Base-by-base conservation (phyloP, 192 early-diverging fungal species). In the Gonapodya prolifera region DNA sequence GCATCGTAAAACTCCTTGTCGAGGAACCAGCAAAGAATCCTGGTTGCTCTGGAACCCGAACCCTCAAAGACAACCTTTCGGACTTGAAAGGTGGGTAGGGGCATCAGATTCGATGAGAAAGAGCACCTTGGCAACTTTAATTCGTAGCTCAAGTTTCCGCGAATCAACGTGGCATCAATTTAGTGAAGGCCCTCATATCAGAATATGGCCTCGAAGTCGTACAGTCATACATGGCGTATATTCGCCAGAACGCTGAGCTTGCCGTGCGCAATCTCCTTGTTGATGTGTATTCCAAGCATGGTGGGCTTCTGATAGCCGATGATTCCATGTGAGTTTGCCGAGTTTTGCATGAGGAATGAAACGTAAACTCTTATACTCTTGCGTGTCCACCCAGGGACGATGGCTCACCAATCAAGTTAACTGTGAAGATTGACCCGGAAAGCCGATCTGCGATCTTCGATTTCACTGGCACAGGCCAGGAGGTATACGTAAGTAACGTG, bases 71-170 rank as follows among this genome's bases (percentile, higher is more conserved):
- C 77, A 96, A 96, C 75, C 86, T 99, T 69, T 95, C 94, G 0
- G 96, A 98, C 80, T 83, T 99, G 79, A 95, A 96, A 80, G 45
- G 45, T 61, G 45, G 23, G 45, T 61, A 61, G 8, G 8, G 8
- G 45, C 8, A 61, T 61, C 8, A 61, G 45, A 23, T 23, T 8
- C 45, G 8, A 61, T 61, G 45, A 16, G 45, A 61, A 61, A 16
- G 45, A 16, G 8, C 23, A 23, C 45, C 23, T 61, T 61, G 8
- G 45, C 45, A 23, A n/a, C n/a, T n/a, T n/a, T n/a, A n/a, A n/a
- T n/a, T n/a, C n/a, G n/a, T 16, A 61, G 97, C 97, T 2, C 97
- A 99, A 78, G 91, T 97, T 69, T 96, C 97, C 16, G 97, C 97
- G 32, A 99, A 99, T 82, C 91, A 96, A 75, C 88, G 92, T 69